These are phyloP conservation scores for Sugiyamaella mastotermitis DNA, from an alignment of 805 yeast genomes.

Conservation along the genomic window DNA sequence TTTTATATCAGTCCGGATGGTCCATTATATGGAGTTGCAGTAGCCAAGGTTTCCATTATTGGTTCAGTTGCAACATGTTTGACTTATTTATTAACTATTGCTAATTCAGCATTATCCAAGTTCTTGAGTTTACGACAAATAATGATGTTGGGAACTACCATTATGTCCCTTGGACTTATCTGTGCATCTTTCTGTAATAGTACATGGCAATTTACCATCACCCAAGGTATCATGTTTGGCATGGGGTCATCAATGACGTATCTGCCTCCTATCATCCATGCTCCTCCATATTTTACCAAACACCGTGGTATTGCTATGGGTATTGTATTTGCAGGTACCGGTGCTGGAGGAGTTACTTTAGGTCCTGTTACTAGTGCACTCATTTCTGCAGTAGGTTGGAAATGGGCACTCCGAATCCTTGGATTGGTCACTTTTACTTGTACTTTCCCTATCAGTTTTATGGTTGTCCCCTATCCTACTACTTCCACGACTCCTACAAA, in stretches of 20 bases:
- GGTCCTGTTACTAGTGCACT: constrained; percentile 16
- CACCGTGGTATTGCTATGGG: constrained; percentile 25
- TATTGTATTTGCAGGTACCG: constrained; percentile 21
- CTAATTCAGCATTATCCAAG: constrained; percentile 7
- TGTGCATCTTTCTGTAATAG: constrained; percentile 7
- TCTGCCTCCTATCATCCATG: constrained; percentile 20
- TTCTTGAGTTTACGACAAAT: constrained; percentile 3
- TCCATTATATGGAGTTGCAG: constrained; percentile 11
- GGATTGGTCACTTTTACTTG: constrained; percentile 12
- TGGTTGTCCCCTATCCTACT: constrained; percentile 15
- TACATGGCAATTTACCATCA: constrained; percentile 18
- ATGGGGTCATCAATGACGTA: constrained; percentile 16
- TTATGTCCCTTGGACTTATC: constrained; percentile 14
- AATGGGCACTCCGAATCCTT: constrained; percentile 17
- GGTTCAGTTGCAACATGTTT: constrained; percentile 19
- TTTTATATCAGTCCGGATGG: constrained; percentile 14
- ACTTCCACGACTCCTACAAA: background rate
- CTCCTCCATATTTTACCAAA: constrained; percentile 18
- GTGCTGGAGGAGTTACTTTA: constrained; percentile 21
- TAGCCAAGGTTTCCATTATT: constrained; percentile 15
- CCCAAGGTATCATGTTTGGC: constrained; percentile 19
- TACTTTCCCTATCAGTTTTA: constrained; percentile 9
- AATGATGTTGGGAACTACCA: constrained; percentile 12
- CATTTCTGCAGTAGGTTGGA: constrained; percentile 15
- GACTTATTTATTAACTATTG: constrained; percentile 13